Evolutionary conservation across 192 early-diverging fungal genomes (phyloP).

Genomic region (Entomortierella parvispora): DNA sequence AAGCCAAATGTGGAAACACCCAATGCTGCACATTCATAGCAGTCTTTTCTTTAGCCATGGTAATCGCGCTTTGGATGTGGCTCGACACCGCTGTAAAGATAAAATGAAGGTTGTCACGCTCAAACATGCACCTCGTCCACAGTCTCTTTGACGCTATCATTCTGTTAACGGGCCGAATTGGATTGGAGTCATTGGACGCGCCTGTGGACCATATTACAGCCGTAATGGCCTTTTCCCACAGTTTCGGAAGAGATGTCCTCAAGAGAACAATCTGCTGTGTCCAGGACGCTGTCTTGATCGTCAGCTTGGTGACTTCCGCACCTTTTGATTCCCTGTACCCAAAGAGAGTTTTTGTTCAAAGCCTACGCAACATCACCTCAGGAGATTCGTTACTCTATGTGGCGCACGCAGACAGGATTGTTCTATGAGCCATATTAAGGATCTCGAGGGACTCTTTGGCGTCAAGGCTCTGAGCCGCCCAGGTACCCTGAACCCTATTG

Average conservation of each 20-base stretch:
- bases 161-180: slow-evolving; percentile 74
- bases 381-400: slow-evolving; percentile 64
- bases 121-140: too few relatives aligned
- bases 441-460: slow-evolving; percentile 54
- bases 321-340: slow-evolving; percentile 72
- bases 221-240: slow-evolving; percentile 63
- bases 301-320: slow-evolving; percentile 27
- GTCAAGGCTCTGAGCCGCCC: slow-evolving; percentile 34
- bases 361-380: slow-evolving; percentile 70
- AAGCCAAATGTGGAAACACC: too few relatives aligned
- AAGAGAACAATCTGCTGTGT: slow-evolving; percentile 24
- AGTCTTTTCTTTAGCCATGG: too few relatives aligned
- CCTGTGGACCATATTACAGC: slow-evolving; percentile 71
- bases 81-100: too few relatives aligned
- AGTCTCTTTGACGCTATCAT: slow-evolving; percentile 28
- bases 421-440: slow-evolving; percentile 54
- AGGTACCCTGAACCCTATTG: slow-evolving; percentile 46
- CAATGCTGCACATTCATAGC: too few relatives aligned
- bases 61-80: too few relatives aligned
- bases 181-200: slow-evolving; percentile 65
- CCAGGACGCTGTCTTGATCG: slow-evolving; percentile 40
- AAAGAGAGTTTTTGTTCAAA: slow-evolving; percentile 70
- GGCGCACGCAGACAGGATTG: slow-evolving; percentile 66
- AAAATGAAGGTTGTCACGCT: too few relatives aligned
- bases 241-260: slow-evolving; percentile 52